Evolutionary conservation across 2,329 filamentous ascomycete genomes (phyloP).

Genomic region (Alternaria ventricosa): DNA sequence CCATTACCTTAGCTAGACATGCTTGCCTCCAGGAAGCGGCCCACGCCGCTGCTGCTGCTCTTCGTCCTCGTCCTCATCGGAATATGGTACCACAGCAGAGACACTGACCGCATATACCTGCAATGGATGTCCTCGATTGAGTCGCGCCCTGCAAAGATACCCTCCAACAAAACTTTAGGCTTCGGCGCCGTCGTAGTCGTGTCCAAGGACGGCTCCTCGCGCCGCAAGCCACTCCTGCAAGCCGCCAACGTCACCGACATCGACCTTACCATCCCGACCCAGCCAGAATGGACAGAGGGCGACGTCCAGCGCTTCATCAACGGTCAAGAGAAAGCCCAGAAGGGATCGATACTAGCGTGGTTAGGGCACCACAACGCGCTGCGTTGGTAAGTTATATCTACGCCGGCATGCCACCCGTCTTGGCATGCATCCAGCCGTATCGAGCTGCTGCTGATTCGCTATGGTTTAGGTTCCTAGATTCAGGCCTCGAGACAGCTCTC

Average conservation of each 20-base stretch:
- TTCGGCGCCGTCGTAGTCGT: slow-evolving; percentile 53
- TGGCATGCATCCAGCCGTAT: slow-evolving; percentile 13
- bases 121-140: slow-evolving; percentile 37
- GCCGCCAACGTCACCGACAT: slow-evolving; percentile 53
- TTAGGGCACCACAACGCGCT: slow-evolving; percentile 54
- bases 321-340: slow-evolving; percentile 42
- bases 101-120: slow-evolving; percentile 37
- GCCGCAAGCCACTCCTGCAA: slow-evolving; percentile 50
- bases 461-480: slow-evolving; percentile 49
- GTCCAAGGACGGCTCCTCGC: slow-evolving; percentile 48
- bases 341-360: slow-evolving; percentile 54
- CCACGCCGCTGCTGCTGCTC: slow-evolving; percentile 37
- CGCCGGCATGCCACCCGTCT: slow-evolving; percentile 10
- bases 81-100: slow-evolving; percentile 36
- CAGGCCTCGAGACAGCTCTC: slow-evolving; percentile 50
- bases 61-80: slow-evolving; percentile 34
- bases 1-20: slow-evolving; percentile 26
- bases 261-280: slow-evolving; percentile 51
- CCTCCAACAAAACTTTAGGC: slow-evolving; percentile 47
- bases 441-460: slow-evolving; percentile 19
- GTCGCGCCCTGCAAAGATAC: slow-evolving; percentile 29
- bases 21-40: slow-evolving; percentile 43
- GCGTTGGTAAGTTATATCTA: slow-evolving; percentile 39
- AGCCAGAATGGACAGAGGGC: slow-evolving; percentile 52
- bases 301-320: slow-evolving; percentile 49